A percentile compares a stretch with the other conserved stretches of the same genome.
Evolutionary conservation across 2,329 filamentous ascomycete species (phyloP).

Genomic region (Fusarium sp.): DNA sequence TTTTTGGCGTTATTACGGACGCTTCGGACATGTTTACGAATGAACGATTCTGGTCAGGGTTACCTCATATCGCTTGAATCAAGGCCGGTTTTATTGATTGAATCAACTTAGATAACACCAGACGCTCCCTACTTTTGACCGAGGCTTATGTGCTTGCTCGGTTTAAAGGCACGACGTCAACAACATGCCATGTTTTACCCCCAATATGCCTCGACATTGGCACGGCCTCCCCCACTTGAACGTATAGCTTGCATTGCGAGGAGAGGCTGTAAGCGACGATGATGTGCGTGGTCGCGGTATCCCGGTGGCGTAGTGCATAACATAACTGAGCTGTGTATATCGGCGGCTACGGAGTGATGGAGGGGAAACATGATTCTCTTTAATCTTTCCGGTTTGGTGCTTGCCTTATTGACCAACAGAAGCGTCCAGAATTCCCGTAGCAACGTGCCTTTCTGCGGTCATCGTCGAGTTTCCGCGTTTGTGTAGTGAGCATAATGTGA

Average conservation of each 20-base stretch:
- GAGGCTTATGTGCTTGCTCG: background rate
- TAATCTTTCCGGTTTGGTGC: background rate
- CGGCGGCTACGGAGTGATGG: background rate
- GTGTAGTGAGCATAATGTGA: background rate
- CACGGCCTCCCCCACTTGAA: background rate
- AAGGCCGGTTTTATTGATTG: conserved; percentile 25
- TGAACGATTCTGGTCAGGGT: conserved; percentile 38
- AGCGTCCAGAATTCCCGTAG: background rate
- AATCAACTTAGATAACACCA: background rate
- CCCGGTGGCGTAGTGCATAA: conserved; percentile 11
- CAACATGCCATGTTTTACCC: background rate
- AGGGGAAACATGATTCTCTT: background rate
- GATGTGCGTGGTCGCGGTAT: background rate
- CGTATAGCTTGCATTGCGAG: background rate
- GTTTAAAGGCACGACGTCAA: conserved; percentile 15
- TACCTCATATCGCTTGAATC: conserved; percentile 36
- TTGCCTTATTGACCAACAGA: background rate
- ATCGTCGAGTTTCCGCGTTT: background rate
- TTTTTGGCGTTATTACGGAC: conserved; percentile 38
- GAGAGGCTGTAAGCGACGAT: background rate
- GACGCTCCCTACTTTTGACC: background rate
- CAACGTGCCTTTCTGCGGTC: background rate
- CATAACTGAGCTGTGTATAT: background rate
- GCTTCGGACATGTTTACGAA: conserved; percentile 41
- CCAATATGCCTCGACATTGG: background rate